Evolutionary conservation across 345 rosid species (phyloP).

Genomic region (Salix arbutifolia): DNA sequence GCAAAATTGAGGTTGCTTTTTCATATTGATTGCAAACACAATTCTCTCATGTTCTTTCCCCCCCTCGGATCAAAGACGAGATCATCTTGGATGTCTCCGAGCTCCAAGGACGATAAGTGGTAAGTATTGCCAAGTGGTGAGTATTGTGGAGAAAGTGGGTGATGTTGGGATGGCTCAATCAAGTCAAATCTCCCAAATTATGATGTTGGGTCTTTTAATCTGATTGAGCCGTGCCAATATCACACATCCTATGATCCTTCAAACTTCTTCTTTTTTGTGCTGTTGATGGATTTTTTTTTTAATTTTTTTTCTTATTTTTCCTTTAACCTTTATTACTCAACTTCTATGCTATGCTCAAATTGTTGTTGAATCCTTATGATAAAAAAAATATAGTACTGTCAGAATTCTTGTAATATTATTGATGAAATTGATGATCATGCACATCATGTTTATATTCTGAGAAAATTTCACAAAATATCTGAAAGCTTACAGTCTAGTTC

Average conservation of each 20-base stretch:
- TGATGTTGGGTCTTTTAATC: constrained; percentile 45
- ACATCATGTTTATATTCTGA: neutral
- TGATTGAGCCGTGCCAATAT: constrained; percentile 89
- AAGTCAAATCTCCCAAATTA: constrained; percentile 39
- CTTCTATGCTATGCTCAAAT: neutral
- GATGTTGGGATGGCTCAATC: constrained; percentile 73
- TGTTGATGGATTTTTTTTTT: neutral
- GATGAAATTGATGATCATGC: neutral
- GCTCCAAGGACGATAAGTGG: neutral
- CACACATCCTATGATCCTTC: constrained; percentile 4
- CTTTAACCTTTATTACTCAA: neutral
- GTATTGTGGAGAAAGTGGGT: neutral
- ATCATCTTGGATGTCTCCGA: neutral
- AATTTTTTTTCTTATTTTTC: neutral
- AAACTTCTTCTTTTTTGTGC: neutral
- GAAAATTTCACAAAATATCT: neutral
- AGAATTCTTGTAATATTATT: neutral
- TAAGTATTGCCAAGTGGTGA: neutral
- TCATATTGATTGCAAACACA: neutral
- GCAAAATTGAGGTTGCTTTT: neutral
- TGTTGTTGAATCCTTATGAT: neutral
- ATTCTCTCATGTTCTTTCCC: neutral
- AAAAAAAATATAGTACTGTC: neutral
- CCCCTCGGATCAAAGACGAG: neutral
- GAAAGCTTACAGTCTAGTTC: neutral